Percentiles rank a stretch among this genome's conserved stretches.
phyloP scores from a whole-genome alignment of 2,329 filamentous ascomycete species.

The Aureobasidium melanogenum region DNA sequence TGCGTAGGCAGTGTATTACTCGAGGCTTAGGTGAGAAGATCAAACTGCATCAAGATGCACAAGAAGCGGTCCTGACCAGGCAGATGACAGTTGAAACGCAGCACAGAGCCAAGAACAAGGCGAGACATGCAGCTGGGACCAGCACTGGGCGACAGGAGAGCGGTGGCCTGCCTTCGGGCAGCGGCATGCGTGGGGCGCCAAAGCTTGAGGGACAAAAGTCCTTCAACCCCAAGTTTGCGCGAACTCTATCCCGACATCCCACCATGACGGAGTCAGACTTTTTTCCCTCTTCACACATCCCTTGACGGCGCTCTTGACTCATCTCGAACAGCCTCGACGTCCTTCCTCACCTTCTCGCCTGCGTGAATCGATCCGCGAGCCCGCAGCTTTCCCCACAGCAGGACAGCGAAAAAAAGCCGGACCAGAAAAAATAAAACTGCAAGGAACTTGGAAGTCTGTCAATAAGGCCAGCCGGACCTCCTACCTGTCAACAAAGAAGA shows the following conservation, averaged over 20 bases:
- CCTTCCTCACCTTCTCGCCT: background rate
- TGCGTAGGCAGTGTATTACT: background rate
- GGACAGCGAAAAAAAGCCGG: background rate
- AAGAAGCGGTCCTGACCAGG: background rate
- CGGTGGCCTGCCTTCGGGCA: background rate
- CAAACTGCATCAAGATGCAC: background rate
- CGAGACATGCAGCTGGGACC: background rate
- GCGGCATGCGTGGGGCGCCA: background rate
- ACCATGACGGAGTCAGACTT: slow-evolving; percentile 9
- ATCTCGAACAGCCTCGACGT: background rate
- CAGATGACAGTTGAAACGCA: background rate
- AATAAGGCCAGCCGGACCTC: background rate
- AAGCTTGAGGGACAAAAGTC: background rate
- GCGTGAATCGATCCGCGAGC: background rate
- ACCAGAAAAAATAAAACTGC: background rate
- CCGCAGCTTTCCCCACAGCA: background rate
- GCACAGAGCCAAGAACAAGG: background rate
- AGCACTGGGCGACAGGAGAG: too few relatives aligned
- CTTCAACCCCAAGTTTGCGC: background rate
- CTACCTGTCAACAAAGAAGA: background rate
- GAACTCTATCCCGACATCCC: slow-evolving; percentile 11
- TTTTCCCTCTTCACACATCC: background rate
- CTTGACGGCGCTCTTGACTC: background rate
- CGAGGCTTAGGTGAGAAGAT: background rate
- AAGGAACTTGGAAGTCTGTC: background rate